Percentiles rank a stretch among this genome's conserved stretches.
Conservation (phyloP, 805 yeast species). For the Candida khao-thaluensis region DNA sequence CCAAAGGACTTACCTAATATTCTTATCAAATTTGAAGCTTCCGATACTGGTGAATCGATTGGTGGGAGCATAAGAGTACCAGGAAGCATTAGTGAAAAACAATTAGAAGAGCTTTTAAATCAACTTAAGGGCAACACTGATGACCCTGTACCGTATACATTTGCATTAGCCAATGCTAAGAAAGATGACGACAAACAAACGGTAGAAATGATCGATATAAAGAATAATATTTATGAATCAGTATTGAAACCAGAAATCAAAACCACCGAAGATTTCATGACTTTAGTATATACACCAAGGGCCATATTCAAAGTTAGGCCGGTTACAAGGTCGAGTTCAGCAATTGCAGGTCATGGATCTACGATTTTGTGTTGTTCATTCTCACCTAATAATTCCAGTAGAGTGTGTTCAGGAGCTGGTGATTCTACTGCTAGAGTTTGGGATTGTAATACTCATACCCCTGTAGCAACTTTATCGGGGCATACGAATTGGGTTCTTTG, state of each 20-base stretch:
- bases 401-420: slow-evolving; percentile 94
- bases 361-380: slow-evolving; percentile 90
- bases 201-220: slow-evolving; percentile 63
- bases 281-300: slow-evolving; percentile 88
- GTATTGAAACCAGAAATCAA: slow-evolving; percentile 82
- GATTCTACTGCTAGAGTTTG: slow-evolving; percentile 94
- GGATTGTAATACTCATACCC: slow-evolving; percentile 96
- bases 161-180: slow-evolving; percentile 56
- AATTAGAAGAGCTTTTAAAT: slow-evolving; percentile 84
- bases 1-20: slow-evolving; percentile 87
- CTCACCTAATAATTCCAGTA: slow-evolving; percentile 83
- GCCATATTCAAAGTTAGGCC: slow-evolving; percentile 93
- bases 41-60: slow-evolving; percentile 83
- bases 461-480: slow-evolving; percentile 74
- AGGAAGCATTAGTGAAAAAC: slow-evolving; percentile 79
- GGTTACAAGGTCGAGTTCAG: slow-evolving; percentile 85
- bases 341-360: slow-evolving; percentile 93
- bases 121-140: slow-evolving; percentile 67
- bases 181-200: slow-evolving; percentile 31
- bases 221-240: slow-evolving; percentile 72
- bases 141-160: slow-evolving; percentile 88
- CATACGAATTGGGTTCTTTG: slow-evolving; percentile 94
- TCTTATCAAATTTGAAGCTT: slow-evolving; percentile 83
- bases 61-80: slow-evolving; percentile 91
- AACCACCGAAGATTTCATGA: slow-evolving; percentile 90